Evolutionary conservation across 139 green algal genomes (phyloP).

Genomic region (Chlorella ohadii): DNA sequence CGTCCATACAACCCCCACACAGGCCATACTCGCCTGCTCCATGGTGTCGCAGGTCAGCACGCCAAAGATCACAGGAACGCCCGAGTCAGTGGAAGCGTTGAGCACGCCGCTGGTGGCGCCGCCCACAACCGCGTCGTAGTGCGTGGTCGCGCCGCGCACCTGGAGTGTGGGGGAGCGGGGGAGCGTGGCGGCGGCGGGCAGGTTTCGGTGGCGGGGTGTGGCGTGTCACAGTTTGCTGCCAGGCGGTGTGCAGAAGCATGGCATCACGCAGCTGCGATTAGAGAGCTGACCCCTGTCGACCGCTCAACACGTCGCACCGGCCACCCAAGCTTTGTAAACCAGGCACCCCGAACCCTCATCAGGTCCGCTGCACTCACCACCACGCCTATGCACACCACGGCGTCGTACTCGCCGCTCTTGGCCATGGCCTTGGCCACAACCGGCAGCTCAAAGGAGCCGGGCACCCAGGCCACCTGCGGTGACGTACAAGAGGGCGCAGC

Average conservation of each 20-base stretch:
- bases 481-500: neutral
- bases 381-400: constrained; percentile 91
- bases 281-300: too few relatives aligned
- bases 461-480: constrained; percentile 94
- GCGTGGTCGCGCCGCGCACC: constrained; percentile 92
- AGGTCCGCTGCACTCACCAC: constrained; percentile 89
- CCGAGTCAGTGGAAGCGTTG: constrained; percentile 70
- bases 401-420: constrained; percentile 86
- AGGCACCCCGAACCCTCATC: too few relatives aligned
- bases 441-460: constrained; percentile 96
- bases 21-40: constrained; percentile 73
- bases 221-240: too few relatives aligned
- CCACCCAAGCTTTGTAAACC: too few relatives aligned
- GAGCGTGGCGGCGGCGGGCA: too few relatives aligned
- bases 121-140: constrained; percentile 96
- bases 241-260: too few relatives aligned
- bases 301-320: too few relatives aligned
- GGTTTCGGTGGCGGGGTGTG: too few relatives aligned
- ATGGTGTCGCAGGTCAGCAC: constrained; percentile 95
- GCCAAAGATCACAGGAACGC: constrained; percentile 94
- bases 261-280: too few relatives aligned
- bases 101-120: constrained; percentile 85
- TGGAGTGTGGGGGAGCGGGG: too few relatives aligned
- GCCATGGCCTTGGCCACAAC: constrained; percentile 93
- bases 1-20: too few relatives aligned